Conservation (phyloP, 163 green algal species). For the Scenedesmus sp. region DNA sequence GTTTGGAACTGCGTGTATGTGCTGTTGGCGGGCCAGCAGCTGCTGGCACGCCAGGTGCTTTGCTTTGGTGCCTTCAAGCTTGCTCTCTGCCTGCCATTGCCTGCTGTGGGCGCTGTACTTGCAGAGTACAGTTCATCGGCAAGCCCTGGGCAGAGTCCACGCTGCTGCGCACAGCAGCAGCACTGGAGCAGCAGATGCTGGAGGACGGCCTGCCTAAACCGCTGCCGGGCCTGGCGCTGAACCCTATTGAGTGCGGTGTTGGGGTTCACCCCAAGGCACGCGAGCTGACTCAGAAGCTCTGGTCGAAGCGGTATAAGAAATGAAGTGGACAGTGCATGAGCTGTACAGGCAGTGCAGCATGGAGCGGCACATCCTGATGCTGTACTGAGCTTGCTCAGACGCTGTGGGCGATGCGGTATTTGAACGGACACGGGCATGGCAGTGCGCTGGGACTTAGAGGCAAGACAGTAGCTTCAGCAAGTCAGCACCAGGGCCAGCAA, state of each 20-base stretch:
- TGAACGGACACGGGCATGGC: too few relatives aligned
- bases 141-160: slow-evolving; percentile 66
- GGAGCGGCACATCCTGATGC: neutral
- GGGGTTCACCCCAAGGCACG: slow-evolving; percentile 20
- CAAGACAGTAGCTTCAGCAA: too few relatives aligned
- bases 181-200: slow-evolving; percentile 62
- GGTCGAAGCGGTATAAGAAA: slow-evolving; percentile 6
- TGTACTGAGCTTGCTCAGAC: neutral
- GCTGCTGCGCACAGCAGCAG: slow-evolving; percentile 62
- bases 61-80: too few relatives aligned
- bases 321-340: neutral
- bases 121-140: slow-evolving; percentile 70
- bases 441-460: too few relatives aligned
- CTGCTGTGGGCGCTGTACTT: neutral
- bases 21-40: too few relatives aligned
- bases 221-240: slow-evolving; percentile 18
- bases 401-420: too few relatives aligned
- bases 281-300: slow-evolving; percentile 26
- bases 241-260: slow-evolving; percentile 28
- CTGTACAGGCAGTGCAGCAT: neutral
- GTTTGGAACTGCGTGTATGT: too few relatives aligned
- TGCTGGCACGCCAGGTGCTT: too few relatives aligned
- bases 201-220: slow-evolving; percentile 37
- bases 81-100: neutral
- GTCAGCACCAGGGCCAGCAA: too few relatives aligned